Conservation (phyloP, 2,329 filamentous ascomycete genomes). For the Podosphaera fusca region DNA sequence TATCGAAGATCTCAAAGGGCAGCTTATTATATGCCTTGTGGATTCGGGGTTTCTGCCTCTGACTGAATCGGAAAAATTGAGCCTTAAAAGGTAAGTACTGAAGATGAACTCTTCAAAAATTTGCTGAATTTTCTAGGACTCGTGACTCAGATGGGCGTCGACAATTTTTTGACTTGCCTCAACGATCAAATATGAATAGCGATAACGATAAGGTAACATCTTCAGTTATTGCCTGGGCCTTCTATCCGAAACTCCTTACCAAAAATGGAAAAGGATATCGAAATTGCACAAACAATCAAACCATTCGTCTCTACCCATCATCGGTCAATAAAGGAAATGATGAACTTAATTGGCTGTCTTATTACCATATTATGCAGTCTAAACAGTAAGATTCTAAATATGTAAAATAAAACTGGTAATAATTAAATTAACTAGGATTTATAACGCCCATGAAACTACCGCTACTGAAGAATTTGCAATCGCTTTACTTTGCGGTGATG, state of each 20-base stretch:
- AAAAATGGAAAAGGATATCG: slow-evolving; percentile 71
- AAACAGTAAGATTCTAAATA: slow-evolving; percentile 31
- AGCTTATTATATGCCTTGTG: slow-evolving; percentile 62
- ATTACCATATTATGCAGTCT: slow-evolving; percentile 93
- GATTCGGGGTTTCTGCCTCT: slow-evolving; percentile 68
- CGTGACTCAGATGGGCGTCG: slow-evolving; percentile 44
- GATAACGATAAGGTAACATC: slow-evolving; percentile 58
- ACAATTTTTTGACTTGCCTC: slow-evolving; percentile 59
- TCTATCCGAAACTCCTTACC: slow-evolving; percentile 80
- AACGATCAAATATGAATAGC: slow-evolving; percentile 50
- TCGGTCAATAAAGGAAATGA: slow-evolving; percentile 61
- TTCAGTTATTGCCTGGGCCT: slow-evolving; percentile 76
- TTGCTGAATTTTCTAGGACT: slow-evolving; percentile 16
- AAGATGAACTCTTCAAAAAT: slow-evolving; percentile 15
- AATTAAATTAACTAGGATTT: slow-evolving; percentile 29
- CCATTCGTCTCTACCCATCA: slow-evolving; percentile 64
- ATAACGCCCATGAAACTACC: slow-evolving; percentile 78
- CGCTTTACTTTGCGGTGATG: slow-evolving; percentile 67
- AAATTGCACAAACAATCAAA: slow-evolving; percentile 82
- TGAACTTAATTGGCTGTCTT: slow-evolving; percentile 63
- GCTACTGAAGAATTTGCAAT: slow-evolving; percentile 63
- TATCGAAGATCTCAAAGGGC: slow-evolving; percentile 88
- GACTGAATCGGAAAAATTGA: slow-evolving; percentile 45
- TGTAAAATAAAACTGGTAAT: not conserved
- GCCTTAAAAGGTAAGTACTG: slow-evolving; percentile 30